Conservation (phyloP, 2,329 filamentous ascomycete species). For the Fusarium anthophilum region DNA sequence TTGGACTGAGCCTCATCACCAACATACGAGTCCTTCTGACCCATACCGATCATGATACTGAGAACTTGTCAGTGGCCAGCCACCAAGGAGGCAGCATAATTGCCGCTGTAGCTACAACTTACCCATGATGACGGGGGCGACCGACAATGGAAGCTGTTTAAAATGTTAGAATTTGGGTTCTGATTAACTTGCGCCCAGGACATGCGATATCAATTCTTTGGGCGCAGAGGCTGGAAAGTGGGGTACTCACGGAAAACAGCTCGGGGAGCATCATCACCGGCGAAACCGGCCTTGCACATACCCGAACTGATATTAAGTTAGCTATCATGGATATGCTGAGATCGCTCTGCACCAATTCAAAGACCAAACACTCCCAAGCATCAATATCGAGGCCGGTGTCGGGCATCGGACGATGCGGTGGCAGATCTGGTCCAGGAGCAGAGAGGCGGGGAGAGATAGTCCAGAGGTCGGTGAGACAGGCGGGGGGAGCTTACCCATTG, state of each 20-base stretch:
- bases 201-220: constrained; percentile 30
- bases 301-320: constrained; percentile 80
- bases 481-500: constrained; percentile 92
- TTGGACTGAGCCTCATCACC: constrained; percentile 99
- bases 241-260: constrained; percentile 97
- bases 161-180: constrained; percentile 48
- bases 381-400: constrained; percentile 24
- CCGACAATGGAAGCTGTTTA: constrained; percentile 94
- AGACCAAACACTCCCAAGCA: constrained; percentile 13
- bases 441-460: constrained; percentile 36
- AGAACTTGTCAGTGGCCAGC: constrained; percentile 34
- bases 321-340: constrained; percentile 33
- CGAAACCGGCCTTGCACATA: constrained; percentile 99
- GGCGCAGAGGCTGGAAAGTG: constrained; percentile 42
- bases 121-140: constrained; percentile 99
- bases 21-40: constrained; percentile 99
- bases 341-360: neutral
- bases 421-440: constrained; percentile 30
- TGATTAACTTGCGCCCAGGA: constrained; percentile 15
- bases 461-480: constrained; percentile 50
- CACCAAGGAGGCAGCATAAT: constrained; percentile 22
- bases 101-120: constrained; percentile 57
- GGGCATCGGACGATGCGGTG: constrained; percentile 38
- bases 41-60: constrained; percentile 99
- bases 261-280: constrained; percentile 99